These are phyloP conservation scores for Teratosphaeria epicoccoides DNA, from an alignment of 2,329 filamentous ascomycete genomes.

Conservation along the genomic window DNA sequence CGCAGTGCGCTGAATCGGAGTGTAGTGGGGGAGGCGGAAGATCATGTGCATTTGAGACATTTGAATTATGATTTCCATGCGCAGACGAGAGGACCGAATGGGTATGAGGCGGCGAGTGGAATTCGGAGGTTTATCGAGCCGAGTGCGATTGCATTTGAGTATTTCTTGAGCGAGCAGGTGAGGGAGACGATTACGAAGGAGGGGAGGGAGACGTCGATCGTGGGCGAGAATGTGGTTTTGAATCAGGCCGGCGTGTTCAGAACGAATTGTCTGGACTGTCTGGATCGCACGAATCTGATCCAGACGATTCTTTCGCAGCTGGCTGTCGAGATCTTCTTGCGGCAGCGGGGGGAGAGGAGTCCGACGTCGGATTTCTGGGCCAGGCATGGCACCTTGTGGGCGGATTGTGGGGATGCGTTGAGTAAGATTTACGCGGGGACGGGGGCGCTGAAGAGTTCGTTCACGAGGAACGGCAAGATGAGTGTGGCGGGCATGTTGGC, in stretches of 20 bases:
- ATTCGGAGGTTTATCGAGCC: conserved; percentile 69
- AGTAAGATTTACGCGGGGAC: conserved; percentile 96
- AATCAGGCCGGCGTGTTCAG: conserved; percentile 94
- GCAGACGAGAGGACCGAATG: conserved; percentile 73
- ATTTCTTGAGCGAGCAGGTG: conserved; percentile 69
- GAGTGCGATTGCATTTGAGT: conserved; percentile 82
- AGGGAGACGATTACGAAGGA: conserved; percentile 39
- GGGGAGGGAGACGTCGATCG: conserved; percentile 26
- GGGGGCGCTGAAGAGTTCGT: conserved; percentile 88
- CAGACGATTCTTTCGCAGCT: conserved; percentile 93
- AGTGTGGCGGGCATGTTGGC: conserved; percentile 84
- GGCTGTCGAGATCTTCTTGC: conserved; percentile 75
- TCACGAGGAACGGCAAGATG: conserved; percentile 91
- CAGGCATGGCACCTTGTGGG: conserved; percentile 87
- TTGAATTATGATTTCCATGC: conserved; percentile 97
- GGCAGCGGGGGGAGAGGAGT: conserved; percentile 53
- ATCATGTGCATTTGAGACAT: conserved; percentile 64
- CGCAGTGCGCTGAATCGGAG: conserved; percentile 58
- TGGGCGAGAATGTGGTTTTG: conserved; percentile 44
- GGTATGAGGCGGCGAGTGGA: conserved; percentile 81
- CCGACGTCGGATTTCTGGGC: conserved; percentile 79
- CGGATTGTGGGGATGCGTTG: conserved; percentile 88
- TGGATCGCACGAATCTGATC: conserved; percentile 91
- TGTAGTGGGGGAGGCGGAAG: conserved; percentile 37
- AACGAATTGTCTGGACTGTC: conserved; percentile 90